Conservation (phyloP, 176 grass and related monocot species). For the Microstegium vimineum region DNA sequence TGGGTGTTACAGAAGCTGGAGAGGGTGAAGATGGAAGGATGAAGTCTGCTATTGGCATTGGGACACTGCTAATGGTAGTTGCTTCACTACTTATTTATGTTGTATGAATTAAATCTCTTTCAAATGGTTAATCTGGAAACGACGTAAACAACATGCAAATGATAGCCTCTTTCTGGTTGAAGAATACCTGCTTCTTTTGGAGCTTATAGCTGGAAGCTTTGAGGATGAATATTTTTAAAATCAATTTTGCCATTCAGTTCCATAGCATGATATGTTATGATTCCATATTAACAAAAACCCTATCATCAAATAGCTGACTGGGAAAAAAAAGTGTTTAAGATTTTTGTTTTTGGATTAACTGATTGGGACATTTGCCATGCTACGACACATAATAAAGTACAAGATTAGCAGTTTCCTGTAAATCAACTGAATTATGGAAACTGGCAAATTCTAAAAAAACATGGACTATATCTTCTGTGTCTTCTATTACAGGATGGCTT, state of each 20-base stretch:
- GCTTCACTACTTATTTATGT: conserved; percentile 18
- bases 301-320: background rate
- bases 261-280: background rate
- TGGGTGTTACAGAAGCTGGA: conserved; percentile 97
- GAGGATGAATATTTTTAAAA: conserved; percentile 16
- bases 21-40: conserved; percentile 99
- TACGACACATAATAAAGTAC: conserved; percentile 10
- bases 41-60: conserved; percentile 99
- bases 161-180: background rate
- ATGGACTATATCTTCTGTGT: conserved; percentile 9
- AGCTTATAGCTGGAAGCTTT: background rate
- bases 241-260: background rate
- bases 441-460: background rate
- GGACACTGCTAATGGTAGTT: conserved; percentile 93
- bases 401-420: background rate
- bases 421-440: background rate
- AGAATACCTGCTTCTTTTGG: background rate
- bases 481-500: conserved; percentile 78
- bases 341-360: background rate
- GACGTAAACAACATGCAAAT: conserved; percentile 7
- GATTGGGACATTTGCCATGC: conserved; percentile 14
- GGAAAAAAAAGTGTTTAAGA: background rate
- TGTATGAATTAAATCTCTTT: conserved; percentile 20
- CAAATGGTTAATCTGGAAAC: background rate
- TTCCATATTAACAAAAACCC: background rate